Conservation (phyloP, 345 rosid species). For the Microthlaspi erraticum region DNA sequence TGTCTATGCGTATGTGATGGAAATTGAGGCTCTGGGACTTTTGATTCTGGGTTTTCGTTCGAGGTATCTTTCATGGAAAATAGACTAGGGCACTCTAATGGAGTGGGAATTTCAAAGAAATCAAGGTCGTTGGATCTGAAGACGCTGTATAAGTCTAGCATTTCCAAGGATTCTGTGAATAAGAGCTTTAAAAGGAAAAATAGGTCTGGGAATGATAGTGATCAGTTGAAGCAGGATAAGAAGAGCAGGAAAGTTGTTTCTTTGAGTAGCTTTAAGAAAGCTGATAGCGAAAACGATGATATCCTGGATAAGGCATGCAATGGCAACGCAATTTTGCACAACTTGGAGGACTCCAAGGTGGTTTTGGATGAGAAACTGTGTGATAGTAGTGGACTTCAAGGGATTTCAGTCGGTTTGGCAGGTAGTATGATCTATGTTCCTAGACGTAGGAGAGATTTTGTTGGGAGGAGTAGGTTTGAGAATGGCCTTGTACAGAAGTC, state of each 20-base stretch:
- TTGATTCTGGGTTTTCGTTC: constrained; percentile 45
- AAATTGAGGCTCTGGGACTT: constrained; percentile 37
- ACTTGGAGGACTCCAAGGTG: constrained; percentile 48
- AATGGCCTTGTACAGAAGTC: constrained; percentile 49
- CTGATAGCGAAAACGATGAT: constrained; percentile 50
- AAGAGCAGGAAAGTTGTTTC: constrained; percentile 70
- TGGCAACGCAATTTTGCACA: constrained; percentile 49
- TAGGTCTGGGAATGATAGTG: constrained; percentile 47
- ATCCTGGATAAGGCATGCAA: constrained; percentile 57
- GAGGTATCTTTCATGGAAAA: constrained; percentile 81
- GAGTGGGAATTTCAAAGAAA: constrained; percentile 71
- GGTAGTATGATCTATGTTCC: constrained; percentile 64
- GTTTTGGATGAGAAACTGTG: constrained; percentile 50
- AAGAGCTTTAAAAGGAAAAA: constrained; percentile 70
- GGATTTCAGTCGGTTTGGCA: constrained; percentile 58
- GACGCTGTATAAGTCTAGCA: constrained; percentile 68
- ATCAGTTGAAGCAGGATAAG: constrained; percentile 56
- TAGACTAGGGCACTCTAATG: constrained; percentile 69
- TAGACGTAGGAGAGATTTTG: constrained; percentile 80
- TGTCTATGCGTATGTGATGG: constrained; percentile 41
- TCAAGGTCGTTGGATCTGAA: constrained; percentile 93
- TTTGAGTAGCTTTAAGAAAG: constrained; percentile 57
- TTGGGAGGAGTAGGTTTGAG: constrained; percentile 75
- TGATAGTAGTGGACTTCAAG: constrained; percentile 50
- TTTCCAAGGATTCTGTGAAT: constrained; percentile 50